These are phyloP conservation scores for Basipetospora chlamydospora DNA, from an alignment of 2,329 filamentous ascomycete genomes.

Conservation along the genomic window DNA sequence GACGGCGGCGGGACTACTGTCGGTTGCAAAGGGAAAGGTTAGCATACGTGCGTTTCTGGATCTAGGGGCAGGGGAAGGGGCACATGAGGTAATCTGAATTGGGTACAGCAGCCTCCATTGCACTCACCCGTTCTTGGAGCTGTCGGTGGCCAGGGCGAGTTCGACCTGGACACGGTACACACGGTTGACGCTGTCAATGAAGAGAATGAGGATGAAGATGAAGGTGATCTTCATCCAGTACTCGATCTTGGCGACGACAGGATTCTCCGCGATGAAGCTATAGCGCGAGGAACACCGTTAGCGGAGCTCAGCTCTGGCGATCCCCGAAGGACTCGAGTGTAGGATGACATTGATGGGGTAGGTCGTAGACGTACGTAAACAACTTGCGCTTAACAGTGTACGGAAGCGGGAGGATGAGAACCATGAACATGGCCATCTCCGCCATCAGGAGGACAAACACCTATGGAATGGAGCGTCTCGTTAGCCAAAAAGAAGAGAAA, in stretches of 20 bases:
- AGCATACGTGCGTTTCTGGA: too few species aligned
- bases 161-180: constrained; percentile 96
- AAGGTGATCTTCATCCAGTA: constrained; percentile 99
- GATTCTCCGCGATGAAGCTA: constrained; percentile 88
- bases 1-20: constrained; percentile 40
- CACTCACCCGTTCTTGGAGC: constrained; percentile 29
- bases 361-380: constrained; percentile 49
- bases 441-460: constrained; percentile 71
- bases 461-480: constrained; percentile 36
- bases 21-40: too few species aligned
- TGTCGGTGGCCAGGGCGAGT: constrained; percentile 56
- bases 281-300: neutral
- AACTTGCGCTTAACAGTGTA: constrained; percentile 75
- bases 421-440: constrained; percentile 71
- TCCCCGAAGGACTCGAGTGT: too few species aligned
- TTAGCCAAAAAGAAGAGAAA: too few species aligned
- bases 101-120: too few species aligned
- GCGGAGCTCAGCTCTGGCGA: too few species aligned
- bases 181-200: constrained; percentile 88
- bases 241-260: constrained; percentile 74
- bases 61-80: too few species aligned
- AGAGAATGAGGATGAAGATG: constrained; percentile 96
- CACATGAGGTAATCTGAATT: too few species aligned
- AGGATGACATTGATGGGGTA: neutral
- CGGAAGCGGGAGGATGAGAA: constrained; percentile 73